Evolutionary conservation across 257 asterid genomes (phyloP), one percentile per base, ranked within the genome.

Genomic region (Primulina tabacum): DNA sequence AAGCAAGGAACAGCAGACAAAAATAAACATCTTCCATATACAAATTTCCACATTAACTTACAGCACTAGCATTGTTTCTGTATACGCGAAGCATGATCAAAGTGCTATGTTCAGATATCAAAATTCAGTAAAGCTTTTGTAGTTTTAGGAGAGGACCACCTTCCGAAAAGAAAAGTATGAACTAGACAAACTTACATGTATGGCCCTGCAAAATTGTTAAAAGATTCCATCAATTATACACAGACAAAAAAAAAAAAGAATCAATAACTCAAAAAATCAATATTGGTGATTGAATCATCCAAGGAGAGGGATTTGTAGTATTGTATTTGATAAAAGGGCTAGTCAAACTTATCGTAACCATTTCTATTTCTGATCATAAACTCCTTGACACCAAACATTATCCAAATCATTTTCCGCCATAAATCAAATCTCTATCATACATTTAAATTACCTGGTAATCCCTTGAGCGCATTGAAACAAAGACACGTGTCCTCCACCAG

Each of bases 401-500:
- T 47, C 55, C 55, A 47, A 47, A 11, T 16, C 55, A 47, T 12
- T 12, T 16, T 47, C 52, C 18, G 18, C 7, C 38, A 12, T 47
- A 47, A 47, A 47, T 47, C 52, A 47, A 47, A 47, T 12, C 6
- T 2, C 14, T 21, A 35, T 30, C 69, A 69, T 26, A 16, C 32
- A 67, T n/a, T 65, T 24, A n/a, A 24, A 65, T 77, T 84, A 89
- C 99, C 99, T 63, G 99, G 99, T 20, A 93, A 86, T 74, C 92
- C 99, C 87, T 89, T 82, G 58, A 93, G 92, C 64, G 97, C 92
- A 71, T 89, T 90, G 89, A 90, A 93, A 73, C 97, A 93, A 47
- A 93, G 99, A 77, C 97, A 90, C 62, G 97, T 93, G 78, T 93
- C 99, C 80, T 93, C 99, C 88, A 93, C 97, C 80, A 93, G 85